Base-by-base conservation (phyloP, 2,329 filamentous ascomycete species). In the Sporothrix euskadiensis region DNA sequence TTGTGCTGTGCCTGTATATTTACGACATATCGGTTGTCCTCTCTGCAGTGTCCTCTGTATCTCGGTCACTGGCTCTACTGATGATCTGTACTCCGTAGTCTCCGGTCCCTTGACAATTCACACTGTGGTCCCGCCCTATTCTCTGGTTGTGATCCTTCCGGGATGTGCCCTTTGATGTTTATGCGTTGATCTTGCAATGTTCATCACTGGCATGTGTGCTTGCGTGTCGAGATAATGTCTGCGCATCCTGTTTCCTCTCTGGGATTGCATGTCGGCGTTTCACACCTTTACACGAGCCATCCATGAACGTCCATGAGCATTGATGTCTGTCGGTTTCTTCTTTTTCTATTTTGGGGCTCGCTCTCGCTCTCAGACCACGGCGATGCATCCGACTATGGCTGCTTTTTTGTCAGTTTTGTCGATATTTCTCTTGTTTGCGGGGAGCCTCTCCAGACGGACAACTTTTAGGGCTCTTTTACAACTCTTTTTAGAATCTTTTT, bases 211-310 rank as follows among this genome's bases (percentile, higher is more conserved):
- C 16, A 26, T 35, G 56, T 35, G 35, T 35, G 35, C 35, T 35
- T 35, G 35, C 35, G 35, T 8, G 35, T 35, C 35, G 35, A 35
- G 35, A 2, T 0, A 35, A 35, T n/a, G 44, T n/a, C 16, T 63
- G 35, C 59, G 59, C 59, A 63, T 41, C 3, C 59, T 10, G 59
- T 63, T 63, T 63, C 59, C 59, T 41, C 32, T 63, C 35, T 41
- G 32, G 59, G 59, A 26, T 19, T 14, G 1, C 16, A n/a, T 39
- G 32, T 63, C 35, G 59, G 35, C 59, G 59, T 63, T 63, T 63
- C 59, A 63, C 12, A 10, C 14, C 4, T 49, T 49, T 14, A 49
- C 12, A 49, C 44, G 26, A 56, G 19, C 1, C 19, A 1, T 19
- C 16, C 44, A 49, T 14, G 44, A 49, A 14, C 44, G 19, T 19